These are phyloP conservation scores for Zygoascus bituminiphila DNA, from an alignment of 805 yeast species.

Conservation along the genomic window DNA sequence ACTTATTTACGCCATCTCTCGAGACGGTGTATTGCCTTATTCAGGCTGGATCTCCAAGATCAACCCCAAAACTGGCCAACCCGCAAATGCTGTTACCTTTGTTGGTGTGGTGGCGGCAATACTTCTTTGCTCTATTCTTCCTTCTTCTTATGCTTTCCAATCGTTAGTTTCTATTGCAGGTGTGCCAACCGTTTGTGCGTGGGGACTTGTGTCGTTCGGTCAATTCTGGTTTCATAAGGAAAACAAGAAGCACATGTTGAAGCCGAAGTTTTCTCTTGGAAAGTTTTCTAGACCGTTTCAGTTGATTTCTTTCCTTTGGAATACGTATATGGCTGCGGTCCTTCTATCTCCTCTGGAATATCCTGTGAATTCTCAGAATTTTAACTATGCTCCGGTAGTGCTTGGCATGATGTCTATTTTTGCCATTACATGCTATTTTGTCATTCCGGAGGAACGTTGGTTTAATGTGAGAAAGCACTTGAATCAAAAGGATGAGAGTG, in stretches of 20 bases:
- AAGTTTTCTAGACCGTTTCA: conserved; percentile 14
- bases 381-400: conserved; percentile 20
- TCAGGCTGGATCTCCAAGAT: conserved; percentile 17
- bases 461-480: conserved; percentile 1
- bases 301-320: conserved; percentile 17
- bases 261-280: conserved; percentile 17
- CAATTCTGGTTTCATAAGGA: conserved; percentile 14
- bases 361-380: conserved; percentile 16
- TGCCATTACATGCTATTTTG: conserved; percentile 13
- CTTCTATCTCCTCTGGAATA: conserved; percentile 18
- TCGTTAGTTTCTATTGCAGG: conserved; percentile 20
- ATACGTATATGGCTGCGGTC: conserved; percentile 13
- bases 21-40: conserved; percentile 22
- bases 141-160: conserved; percentile 18
- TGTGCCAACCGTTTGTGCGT: conserved; percentile 19
- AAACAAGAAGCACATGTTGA: conserved; percentile 5
- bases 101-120: conserved; percentile 18
- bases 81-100: conserved; percentile 17
- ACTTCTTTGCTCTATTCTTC: conserved; percentile 18
- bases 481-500: background rate
- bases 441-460: conserved; percentile 17
- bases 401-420: conserved; percentile 16
- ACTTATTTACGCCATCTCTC: conserved; percentile 18
- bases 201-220: conserved; percentile 18
- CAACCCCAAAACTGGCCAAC: conserved; percentile 15